Conservation (phyloP, 1,139 yeast genomes). For the Geotrichum histeridarum region DNA sequence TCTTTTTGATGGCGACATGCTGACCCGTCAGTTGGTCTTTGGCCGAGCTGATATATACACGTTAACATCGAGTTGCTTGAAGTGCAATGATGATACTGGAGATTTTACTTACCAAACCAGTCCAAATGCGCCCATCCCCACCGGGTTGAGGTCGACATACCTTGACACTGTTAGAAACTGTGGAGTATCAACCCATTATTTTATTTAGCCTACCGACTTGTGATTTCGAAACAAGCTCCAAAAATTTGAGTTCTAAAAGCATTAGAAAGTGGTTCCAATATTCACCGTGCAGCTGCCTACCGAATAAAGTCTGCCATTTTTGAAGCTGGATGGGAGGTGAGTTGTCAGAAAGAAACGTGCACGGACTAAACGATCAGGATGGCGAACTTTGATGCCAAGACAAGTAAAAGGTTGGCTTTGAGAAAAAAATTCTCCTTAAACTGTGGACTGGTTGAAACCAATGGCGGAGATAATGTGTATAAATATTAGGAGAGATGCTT, state of each 20-base stretch:
- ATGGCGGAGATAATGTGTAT: too few relatives aligned
- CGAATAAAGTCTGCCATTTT: conserved; percentile 33
- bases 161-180: conserved; percentile 35
- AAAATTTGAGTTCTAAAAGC: conserved; percentile 46
- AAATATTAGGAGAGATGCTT: too few relatives aligned
- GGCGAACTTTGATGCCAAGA: too few relatives aligned
- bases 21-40: conserved; percentile 85
- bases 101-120: conserved; percentile 56
- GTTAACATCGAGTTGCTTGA: background rate
- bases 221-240: conserved; percentile 61
- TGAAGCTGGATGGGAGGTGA: background rate
- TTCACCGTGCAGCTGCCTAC: conserved; percentile 19
- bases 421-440: too few relatives aligned
- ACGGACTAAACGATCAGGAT: background rate
- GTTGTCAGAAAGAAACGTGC: background rate
- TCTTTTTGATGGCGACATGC: conserved; percentile 93
- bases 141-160: conserved; percentile 89
- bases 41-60: conserved; percentile 51
- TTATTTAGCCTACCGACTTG: conserved; percentile 42
- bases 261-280: conserved; percentile 20
- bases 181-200: too few relatives aligned
- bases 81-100: background rate
- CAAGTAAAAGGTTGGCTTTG: too few relatives aligned
- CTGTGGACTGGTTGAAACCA: too few relatives aligned
- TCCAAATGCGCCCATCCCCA: conserved; percentile 99